phyloP scores from a whole-genome alignment of 1,139 yeast genomes.

The Taiozyma sp. region DNA sequence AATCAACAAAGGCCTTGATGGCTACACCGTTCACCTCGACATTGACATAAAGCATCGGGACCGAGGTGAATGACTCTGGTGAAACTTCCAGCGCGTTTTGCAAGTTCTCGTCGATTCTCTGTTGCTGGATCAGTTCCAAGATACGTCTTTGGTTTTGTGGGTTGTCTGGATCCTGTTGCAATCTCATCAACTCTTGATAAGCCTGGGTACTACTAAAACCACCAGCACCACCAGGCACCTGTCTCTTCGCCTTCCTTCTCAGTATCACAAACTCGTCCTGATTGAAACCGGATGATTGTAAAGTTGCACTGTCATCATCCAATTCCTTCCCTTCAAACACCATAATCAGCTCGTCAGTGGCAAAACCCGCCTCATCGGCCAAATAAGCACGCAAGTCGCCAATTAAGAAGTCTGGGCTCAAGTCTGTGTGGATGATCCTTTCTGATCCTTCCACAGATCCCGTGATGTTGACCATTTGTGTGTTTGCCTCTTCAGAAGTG shows the following conservation, averaged over 20 bases:
- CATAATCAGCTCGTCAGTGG: background rate
- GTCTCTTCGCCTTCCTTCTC: background rate
- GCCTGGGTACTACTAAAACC: no score
- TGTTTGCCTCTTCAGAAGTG: no score
- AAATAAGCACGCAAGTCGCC: conserved; percentile 73
- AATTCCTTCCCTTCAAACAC: background rate
- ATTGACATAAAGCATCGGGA: conserved; percentile 78
- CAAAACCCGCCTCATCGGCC: background rate
- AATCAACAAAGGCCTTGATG: conserved; percentile 90
- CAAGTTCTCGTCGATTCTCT: conserved; percentile 75
- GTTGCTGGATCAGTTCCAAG: conserved; percentile 63
- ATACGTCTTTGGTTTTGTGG: conserved; percentile 69
- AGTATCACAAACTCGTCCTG: background rate
- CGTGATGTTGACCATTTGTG: conserved; percentile 6
- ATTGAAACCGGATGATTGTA: background rate
- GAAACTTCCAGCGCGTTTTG: conserved; percentile 77
- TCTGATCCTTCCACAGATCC: conserved; percentile 16
- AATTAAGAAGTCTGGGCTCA: conserved; percentile 56
- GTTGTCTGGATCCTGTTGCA: conserved; percentile 65
- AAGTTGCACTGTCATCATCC: background rate
- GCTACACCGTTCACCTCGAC: conserved; percentile 74
- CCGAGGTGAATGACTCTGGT: conserved; percentile 84
- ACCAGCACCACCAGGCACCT: background rate
- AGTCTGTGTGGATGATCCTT: conserved; percentile 25
- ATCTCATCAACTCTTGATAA: conserved; percentile 41